A percentile compares a stretch with the other conserved stretches of the same genome.
Evolutionary conservation across 1,284 basidiomycete genomes (phyloP).

Genomic region (Pterula multifida): DNA sequence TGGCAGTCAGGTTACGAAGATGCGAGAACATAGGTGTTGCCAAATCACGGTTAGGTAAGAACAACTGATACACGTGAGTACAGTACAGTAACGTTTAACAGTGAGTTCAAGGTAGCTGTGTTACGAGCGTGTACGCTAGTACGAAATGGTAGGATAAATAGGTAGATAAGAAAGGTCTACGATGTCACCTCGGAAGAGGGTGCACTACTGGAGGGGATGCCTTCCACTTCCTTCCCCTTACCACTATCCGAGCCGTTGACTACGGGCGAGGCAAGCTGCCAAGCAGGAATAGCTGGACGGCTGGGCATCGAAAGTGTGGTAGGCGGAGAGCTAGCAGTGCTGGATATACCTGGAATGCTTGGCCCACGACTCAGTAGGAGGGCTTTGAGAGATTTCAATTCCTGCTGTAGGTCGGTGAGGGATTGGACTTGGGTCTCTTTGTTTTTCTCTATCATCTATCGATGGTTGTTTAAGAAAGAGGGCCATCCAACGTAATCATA

Average conservation of each 20-base stretch:
- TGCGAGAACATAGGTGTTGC: slow-evolving; percentile 48
- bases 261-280: slow-evolving; percentile 50
- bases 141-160: neutral
- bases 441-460: slow-evolving; percentile 89
- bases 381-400: slow-evolving; percentile 91
- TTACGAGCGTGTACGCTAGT: neutral
- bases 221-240: slow-evolving; percentile 35
- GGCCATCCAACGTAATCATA: neutral
- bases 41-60: slow-evolving; percentile 6
- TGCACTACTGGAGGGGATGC: neutral
- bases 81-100: no score
- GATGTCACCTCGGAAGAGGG: slow-evolving; percentile 4
- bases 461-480: slow-evolving; percentile 2
- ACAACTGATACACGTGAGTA: no score
- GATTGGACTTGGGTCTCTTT: slow-evolving; percentile 74
- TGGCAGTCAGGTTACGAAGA: slow-evolving; percentile 26
- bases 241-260: slow-evolving; percentile 18
- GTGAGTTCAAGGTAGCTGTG: neutral
- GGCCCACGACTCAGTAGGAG: slow-evolving; percentile 75
- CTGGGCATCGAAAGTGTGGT: slow-evolving; percentile 34
- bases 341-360: slow-evolving; percentile 23
- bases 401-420: slow-evolving; percentile 80
- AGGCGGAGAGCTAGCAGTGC: slow-evolving; percentile 14
- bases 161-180: no score
- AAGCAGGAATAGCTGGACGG: slow-evolving; percentile 75